A percentile compares a stretch with the other conserved stretches of the same genome.
These are phyloP conservation scores for Dryas drummondii DNA, from an alignment of 306 rosid species.

Conservation along the genomic window DNA sequence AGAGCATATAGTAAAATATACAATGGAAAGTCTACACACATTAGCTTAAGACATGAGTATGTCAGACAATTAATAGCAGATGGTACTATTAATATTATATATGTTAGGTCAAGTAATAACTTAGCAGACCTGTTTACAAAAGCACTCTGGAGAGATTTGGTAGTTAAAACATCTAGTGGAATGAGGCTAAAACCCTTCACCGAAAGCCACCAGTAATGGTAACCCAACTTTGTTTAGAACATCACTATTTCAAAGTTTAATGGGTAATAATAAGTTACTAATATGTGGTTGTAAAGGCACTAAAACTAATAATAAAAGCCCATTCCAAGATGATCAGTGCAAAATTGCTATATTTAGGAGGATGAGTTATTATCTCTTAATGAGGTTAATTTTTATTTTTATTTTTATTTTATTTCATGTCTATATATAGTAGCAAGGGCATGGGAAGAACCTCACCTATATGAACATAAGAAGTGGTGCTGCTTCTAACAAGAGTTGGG, in stretches of 20 bases:
- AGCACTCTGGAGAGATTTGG: background rate
- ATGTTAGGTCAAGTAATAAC: background rate
- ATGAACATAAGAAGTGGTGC: constrained; percentile 12
- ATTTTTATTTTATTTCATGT: too few species aligned
- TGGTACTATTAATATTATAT: background rate
- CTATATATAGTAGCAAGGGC: background rate
- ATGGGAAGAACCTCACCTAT: background rate
- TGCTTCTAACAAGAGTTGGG: background rate
- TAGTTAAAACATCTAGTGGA: background rate
- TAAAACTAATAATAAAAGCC: background rate
- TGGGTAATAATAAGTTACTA: background rate
- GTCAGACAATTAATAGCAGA: background rate
- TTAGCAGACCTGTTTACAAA: background rate
- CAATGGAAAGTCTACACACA: background rate
- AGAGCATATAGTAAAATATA: too few species aligned
- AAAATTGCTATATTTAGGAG: background rate
- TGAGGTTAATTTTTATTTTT: background rate
- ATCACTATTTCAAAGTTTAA: background rate
- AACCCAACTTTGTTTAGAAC: background rate
- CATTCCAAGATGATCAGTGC: background rate
- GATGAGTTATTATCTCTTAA: background rate
- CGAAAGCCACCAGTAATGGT: background rate
- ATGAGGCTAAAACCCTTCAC: background rate
- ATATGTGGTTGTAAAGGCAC: background rate
- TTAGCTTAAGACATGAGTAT: background rate